Conservation (phyloP, 257 asterid species). For the Hygrophila difformis region DNA sequence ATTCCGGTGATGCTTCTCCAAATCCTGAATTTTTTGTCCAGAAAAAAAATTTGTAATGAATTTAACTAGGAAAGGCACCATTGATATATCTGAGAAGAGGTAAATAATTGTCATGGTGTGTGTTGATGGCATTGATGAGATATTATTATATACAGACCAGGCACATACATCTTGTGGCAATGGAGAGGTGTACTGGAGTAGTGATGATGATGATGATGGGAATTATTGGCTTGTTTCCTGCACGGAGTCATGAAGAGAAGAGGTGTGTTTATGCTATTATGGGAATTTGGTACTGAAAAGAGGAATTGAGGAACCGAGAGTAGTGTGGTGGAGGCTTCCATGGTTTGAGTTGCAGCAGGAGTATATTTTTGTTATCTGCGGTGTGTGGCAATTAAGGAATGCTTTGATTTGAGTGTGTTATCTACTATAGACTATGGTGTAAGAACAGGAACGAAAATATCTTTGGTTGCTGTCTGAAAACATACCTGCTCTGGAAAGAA, state of each 20-base stretch:
- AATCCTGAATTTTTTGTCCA: conserved; percentile 35
- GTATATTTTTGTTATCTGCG: conserved; percentile 1
- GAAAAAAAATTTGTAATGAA: too few species aligned
- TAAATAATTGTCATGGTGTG: not conserved
- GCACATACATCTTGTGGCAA: conserved; percentile 86
- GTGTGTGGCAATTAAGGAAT: conserved; percentile 1
- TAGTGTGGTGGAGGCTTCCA: conserved; percentile 35
- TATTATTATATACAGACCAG: conserved; percentile 38
- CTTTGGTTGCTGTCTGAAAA: conserved; percentile 9
- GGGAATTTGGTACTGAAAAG: conserved; percentile 20
- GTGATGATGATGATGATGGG: too few species aligned
- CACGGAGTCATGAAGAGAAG: conserved; percentile 25
- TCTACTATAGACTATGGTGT: not conserved
- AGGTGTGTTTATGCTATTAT: conserved; percentile 15
- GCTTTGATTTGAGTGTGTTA: not conserved
- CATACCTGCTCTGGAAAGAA: not conserved
- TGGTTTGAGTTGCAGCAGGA: conserved; percentile 13
- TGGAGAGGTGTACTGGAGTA: conserved; percentile 31
- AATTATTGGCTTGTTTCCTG: too few species aligned
- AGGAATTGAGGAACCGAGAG: conserved; percentile 19
- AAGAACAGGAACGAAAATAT: conserved; percentile 10
- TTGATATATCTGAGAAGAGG: too few species aligned
- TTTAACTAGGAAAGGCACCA: not conserved
- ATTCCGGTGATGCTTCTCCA: conserved; percentile 87
- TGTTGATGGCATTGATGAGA: not conserved